Evolutionary conservation across 2,329 filamentous ascomycete genomes (phyloP).

Genomic region (Biscogniauxia mediterranea): DNA sequence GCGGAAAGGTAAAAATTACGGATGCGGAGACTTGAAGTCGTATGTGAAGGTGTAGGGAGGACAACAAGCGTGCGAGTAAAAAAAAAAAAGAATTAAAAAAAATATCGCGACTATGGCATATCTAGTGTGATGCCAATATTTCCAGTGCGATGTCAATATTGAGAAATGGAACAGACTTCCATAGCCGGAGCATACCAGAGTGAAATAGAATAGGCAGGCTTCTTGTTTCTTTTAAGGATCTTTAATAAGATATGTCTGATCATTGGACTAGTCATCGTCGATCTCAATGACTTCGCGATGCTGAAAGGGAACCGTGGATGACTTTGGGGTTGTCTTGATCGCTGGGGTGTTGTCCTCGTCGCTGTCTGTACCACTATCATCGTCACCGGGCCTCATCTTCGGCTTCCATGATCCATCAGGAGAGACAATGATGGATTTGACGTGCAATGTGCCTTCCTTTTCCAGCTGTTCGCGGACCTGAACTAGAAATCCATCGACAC

Average conservation of each 20-base stretch:
- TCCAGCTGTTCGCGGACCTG: conserved; percentile 58
- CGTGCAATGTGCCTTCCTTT: conserved; percentile 43
- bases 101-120: background rate
- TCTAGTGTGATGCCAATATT: background rate
- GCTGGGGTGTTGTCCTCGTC: conserved; percentile 26
- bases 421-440: conserved; percentile 61
- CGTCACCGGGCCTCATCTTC: conserved; percentile 32
- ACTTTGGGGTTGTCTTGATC: conserved; percentile 6
- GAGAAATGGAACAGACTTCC: background rate
- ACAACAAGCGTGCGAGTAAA: background rate
- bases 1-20: no score
- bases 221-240: no score
- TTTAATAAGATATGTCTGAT: background rate
- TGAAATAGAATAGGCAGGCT: background rate
- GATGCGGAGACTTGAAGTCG: no score
- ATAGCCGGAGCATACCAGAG: background rate
- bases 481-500: conserved; percentile 72
- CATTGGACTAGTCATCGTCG: conserved; percentile 13
- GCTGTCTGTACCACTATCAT: conserved; percentile 32
- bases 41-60: no score
- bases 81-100: background rate
- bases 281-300: conserved; percentile 24
- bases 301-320: conserved; percentile 11
- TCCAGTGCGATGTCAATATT: background rate
- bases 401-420: conserved; percentile 65